These are phyloP conservation scores for Avena eriantha DNA, from an alignment of 176 grass and related monocot genomes.

Conservation along the genomic window DNA sequence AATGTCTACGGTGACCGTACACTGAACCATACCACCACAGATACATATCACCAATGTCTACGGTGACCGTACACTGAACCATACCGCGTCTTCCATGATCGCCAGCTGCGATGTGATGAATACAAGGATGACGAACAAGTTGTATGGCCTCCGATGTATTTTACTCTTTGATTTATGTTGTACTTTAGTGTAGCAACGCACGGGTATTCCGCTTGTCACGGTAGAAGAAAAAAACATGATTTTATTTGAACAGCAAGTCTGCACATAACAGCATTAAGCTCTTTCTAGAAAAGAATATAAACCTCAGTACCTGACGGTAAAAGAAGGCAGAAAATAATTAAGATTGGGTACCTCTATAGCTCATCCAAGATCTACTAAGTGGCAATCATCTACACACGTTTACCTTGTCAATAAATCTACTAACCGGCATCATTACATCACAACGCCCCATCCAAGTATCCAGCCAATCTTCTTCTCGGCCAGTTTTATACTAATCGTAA, in stretches of 20 bases:
- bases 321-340: slow-evolving; percentile 12
- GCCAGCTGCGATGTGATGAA: too few relatives aligned
- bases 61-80: too few relatives aligned
- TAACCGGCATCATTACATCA: background rate
- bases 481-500: background rate
- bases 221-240: background rate
- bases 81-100: too few relatives aligned
- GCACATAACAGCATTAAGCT: background rate
- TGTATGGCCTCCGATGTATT: too few relatives aligned
- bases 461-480: background rate
- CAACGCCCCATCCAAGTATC: background rate
- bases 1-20: too few relatives aligned
- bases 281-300: slow-evolving; percentile 4
- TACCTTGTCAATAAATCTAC: slow-evolving; percentile 14
- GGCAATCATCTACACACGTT: slow-evolving; percentile 30
- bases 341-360: background rate
- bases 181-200: too few relatives aligned
- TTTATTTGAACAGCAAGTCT: background rate
- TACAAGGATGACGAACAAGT: too few relatives aligned
- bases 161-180: too few relatives aligned
- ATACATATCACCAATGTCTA: too few relatives aligned
- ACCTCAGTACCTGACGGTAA: background rate
- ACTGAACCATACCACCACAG: too few relatives aligned
- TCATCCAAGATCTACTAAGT: slow-evolving; percentile 13
- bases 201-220: too few relatives aligned